phyloP scores from a whole-genome alignment of 108 stramenopile species.

The Craspedostauros australis region DNA sequence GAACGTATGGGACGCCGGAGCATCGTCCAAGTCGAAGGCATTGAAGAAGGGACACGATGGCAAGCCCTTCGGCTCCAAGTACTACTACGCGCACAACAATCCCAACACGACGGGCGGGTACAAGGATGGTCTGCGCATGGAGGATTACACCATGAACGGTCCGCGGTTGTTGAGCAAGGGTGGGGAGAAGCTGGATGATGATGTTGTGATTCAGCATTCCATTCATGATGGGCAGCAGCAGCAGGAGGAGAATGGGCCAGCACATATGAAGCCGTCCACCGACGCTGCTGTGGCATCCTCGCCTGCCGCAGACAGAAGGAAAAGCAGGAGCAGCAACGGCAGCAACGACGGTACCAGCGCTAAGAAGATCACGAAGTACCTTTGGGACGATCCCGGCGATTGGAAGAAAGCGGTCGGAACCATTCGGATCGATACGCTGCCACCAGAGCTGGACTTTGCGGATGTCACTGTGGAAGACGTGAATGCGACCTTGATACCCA shows the following conservation, averaged over 20 bases:
- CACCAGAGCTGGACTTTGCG: conserved; percentile 32
- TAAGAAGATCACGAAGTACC: conserved; percentile 48
- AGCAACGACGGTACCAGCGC: not conserved
- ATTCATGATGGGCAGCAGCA: too few relatives aligned
- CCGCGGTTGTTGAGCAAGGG: conserved; percentile 59
- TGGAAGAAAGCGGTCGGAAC: conserved; percentile 46
- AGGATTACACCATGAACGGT: conserved; percentile 80
- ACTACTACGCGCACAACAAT: conserved; percentile 84
- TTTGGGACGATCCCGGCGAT: conserved; percentile 79
- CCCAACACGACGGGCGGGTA: conserved; percentile 68
- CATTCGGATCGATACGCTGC: conserved; percentile 70
- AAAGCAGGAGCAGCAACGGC: not conserved
- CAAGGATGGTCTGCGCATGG: conserved; percentile 69
- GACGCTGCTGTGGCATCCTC: too few relatives aligned
- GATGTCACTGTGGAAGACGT: conserved; percentile 34
- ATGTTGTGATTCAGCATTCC: too few relatives aligned
- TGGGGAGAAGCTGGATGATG: conserved; percentile 30
- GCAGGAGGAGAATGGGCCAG: not conserved
- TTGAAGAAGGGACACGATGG: conserved; percentile 9
- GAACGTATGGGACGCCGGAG: conserved; percentile 1
- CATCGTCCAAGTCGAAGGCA: conserved; percentile 2
- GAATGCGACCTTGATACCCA: conserved; percentile 21
- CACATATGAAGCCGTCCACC: not conserved
- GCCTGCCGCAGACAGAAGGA: too few relatives aligned
- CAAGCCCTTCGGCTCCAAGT: conserved; percentile 70